A percentile compares a stretch with the other conserved stretches of the same genome.
Evolutionary conservation across 495 filamentous ascomycete genomes (phyloP).

Genomic region (Tuber microsphaerosporum): DNA sequence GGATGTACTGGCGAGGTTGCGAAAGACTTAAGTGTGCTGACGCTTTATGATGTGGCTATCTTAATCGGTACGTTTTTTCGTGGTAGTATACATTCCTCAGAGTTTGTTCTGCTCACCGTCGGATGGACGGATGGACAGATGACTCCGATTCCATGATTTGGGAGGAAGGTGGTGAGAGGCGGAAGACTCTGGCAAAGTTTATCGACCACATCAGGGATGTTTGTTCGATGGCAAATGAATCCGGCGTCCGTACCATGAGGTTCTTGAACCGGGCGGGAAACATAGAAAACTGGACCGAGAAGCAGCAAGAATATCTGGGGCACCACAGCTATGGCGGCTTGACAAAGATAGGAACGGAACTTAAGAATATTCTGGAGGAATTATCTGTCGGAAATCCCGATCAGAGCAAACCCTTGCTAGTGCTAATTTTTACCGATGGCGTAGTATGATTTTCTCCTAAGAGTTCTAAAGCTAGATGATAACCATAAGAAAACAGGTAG

Average conservation of each 20-base stretch:
- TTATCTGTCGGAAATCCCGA: no score
- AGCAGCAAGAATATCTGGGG: conserved; percentile 38
- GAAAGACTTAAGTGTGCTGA: conserved; percentile 11
- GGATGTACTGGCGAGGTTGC: conserved; percentile 15
- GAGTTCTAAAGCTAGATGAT: background rate
- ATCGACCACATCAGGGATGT: conserved; percentile 54
- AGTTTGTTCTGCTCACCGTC: no score
- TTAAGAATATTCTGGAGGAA: no score
- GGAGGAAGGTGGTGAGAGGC: conserved; percentile 52
- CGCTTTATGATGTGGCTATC: conserved; percentile 26
- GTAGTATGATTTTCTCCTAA: background rate
- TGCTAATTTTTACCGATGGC: conserved; percentile 16
- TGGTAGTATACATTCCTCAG: background rate
- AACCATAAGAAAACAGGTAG: conserved; percentile 46
- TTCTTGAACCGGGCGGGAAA: conserved; percentile 56
- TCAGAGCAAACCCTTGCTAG: conserved; percentile 13
- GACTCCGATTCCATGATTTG: conserved; percentile 63
- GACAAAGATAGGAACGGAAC: no score
- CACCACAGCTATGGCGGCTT: no score
- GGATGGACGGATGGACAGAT: conserved; percentile 43
- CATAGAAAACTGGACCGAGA: conserved; percentile 52
- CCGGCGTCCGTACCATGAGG: conserved; percentile 55
- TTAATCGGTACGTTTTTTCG: conserved; percentile 22
- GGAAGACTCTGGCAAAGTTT: conserved; percentile 54
- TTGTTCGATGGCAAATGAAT: conserved; percentile 58